Conservation (phyloP, 352 stramenopile genomes). For the Phytophthora fragariaefolia region DNA sequence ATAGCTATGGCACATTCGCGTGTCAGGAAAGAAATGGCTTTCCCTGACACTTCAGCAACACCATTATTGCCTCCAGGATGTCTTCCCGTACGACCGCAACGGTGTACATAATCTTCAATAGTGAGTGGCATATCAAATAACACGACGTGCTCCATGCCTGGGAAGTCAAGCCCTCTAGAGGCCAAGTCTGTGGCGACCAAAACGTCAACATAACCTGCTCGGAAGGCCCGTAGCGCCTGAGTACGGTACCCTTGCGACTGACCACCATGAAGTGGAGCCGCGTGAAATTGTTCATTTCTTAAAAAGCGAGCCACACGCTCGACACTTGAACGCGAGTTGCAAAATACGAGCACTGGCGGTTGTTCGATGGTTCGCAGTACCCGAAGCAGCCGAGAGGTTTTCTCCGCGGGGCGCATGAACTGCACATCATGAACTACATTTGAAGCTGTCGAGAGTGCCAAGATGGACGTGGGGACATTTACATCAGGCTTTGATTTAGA, state of each 20-base stretch:
- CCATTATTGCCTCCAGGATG: slow-evolving; percentile 25
- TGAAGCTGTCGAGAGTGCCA: slow-evolving; percentile 25
- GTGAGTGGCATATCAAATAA: slow-evolving; percentile 92
- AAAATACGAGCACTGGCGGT: slow-evolving; percentile 97
- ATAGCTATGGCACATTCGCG: slow-evolving; percentile 57
- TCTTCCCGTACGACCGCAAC: slow-evolving; percentile 78
- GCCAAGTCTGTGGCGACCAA: slow-evolving; percentile 93
- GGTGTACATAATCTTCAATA: slow-evolving; percentile 93
- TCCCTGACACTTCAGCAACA: slow-evolving; percentile 38
- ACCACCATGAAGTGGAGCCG: slow-evolving; percentile 95
- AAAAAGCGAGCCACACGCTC: slow-evolving; percentile 93
- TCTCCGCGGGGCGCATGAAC: slow-evolving; percentile 57
- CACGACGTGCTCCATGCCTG: slow-evolving; percentile 84
- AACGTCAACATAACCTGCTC: slow-evolving; percentile 67
- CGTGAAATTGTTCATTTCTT: slow-evolving; percentile 94
- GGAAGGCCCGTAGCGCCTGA: slow-evolving; percentile 56
- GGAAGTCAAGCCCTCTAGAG: slow-evolving; percentile 89
- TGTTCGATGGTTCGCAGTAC: slow-evolving; percentile 76
- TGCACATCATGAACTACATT: slow-evolving; percentile 92
- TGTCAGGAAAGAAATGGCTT: slow-evolving; percentile 64
- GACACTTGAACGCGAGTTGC: slow-evolving; percentile 96
- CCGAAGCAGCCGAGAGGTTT: slow-evolving; percentile 48
- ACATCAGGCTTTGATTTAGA: slow-evolving; percentile 2
- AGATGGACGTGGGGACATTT: not conserved
- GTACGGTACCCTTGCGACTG: slow-evolving; percentile 76